Base-by-base conservation (phyloP, 2,329 filamentous ascomycete genomes). In the Dothideomycetes sp. region DNA sequence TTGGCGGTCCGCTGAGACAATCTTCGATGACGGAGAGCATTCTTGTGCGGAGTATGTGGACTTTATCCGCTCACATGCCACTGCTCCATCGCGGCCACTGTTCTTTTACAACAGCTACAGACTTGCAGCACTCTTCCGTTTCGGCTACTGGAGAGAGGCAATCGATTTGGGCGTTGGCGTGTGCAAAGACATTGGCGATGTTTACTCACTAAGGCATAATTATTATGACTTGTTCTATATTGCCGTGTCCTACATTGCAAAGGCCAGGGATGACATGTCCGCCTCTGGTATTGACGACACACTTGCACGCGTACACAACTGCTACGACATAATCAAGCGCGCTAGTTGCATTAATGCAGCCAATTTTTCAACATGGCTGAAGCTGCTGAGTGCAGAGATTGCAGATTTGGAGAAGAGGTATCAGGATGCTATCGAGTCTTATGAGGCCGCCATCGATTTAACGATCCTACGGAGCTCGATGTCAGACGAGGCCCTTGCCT, bases 401-500 rank as follows among this genome's bases (percentile, higher is more conserved):
- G 69, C 73, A 3, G 83, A 88, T 48, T 38, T 55, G 12, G 52
- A 54, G 3, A 37, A 45, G n/a, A 24, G 46, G 12, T 57, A 54
- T 19, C 77, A 73, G 3, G 53, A 59, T 2, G 77, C 80, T 5
- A 66, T 87, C 24, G 64, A 64, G 17, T 63, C 72, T 33, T 88
- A 85, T 51, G 84, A 89, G 54, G 68, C 75, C 45, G 76, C 79
- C 5, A 61, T 87, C 42, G 81, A 88, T 49, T 82, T 87, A 51
- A 75, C 79, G 10, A 22, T 81, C 15, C 69, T 81, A 40, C 70
- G 84, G 49, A 69, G 70, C 32, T 81, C 83, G 45, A 52, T 72
- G 2, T 72, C 86, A 36, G 83, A 88, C 44, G 81, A 87, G 55
- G 83, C 79, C 0, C 65, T 86, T 2, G 75, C 77, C 12, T 81